Base-by-base conservation (phyloP, 1,284 basidiomycete species). In the Ustilago esculenta region DNA sequence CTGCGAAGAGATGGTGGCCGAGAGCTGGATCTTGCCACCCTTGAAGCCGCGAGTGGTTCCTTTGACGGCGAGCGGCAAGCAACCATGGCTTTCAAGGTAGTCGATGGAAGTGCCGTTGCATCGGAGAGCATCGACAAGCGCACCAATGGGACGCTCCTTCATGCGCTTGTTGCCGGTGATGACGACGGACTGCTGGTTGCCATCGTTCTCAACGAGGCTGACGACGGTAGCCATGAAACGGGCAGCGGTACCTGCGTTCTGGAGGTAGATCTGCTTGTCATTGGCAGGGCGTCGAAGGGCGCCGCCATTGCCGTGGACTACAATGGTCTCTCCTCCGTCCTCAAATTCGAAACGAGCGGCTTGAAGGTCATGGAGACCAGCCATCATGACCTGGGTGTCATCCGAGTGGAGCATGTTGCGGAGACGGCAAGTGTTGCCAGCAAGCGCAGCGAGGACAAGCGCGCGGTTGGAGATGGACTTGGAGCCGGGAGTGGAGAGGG, bases 341-440 rank as follows among this genome's bases (percentile, higher is more conserved):
- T 97, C 92, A 92, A 94, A 99, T 20, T 86, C 85, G 81, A 92
- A 92, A 35, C 85, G 87, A 21, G 95, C 95, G 42, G 94, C 95
- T 88, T 92, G 72, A 9, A 69, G 54, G 33, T 72, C 44, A 64
- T 92, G 89, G 64, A 98, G 88, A 55, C 94, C 92, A 42, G 88
- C 85, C 93, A 98, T 98, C 96, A 99, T 98, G 56, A 99, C 95
- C 74, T 94, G 92, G 0, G 95, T 99, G 82, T 99, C 95, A 79
- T 98, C 95, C 9, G 94, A 98, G 82, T 98, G 94, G 36, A 98
- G 85, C 15, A 98, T 85, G 80, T 98, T 98, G 82, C 86, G 90
- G 45, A 99, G 85, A 55, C 90, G 87, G 83, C 94, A 96, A 0
- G 90, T 93, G 12, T 95, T 95, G 40, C 87, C 87, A 0, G 89